Base-by-base conservation (phyloP, 352 stramenopile genomes). In the Pythium sp. region DNA sequence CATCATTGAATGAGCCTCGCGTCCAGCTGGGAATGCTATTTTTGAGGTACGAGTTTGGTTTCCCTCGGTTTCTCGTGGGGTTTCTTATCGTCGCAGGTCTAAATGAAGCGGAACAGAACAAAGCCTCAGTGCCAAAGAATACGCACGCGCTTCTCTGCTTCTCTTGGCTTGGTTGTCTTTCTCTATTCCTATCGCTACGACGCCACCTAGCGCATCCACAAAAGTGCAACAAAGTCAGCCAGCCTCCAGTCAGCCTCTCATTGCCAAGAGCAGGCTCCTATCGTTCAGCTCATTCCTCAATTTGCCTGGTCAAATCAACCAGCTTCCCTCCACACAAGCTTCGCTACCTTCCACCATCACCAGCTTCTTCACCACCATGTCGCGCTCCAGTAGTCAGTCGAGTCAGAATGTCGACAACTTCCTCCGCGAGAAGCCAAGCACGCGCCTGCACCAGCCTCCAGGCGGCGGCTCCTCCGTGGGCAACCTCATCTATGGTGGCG, bases 331-430 rank as follows among this genome's bases (percentile, higher is more conserved):
- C 28, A 28, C 49, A 43, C 62, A 34, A 61, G 69, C 62, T 54
- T 34, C 64, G 32, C 61, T 30, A 38, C 15, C 55, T 56, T 30
- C 51, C 12, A 32, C 30, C 30, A 32, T 3, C 32, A 15, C 41
- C 15, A 68, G 8, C 56, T 51, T 56, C 43, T 24, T 41, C 46
- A 61, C 26, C 22, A 81, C 15, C 64, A 91, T 91, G 81, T 81
- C 81, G 43, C 81, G 83, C 73, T 69, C 63, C 66, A 74, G 75
- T 43, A 81, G 82, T 70, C 81, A 90, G 74, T 74, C 79, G 56
- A 91, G 81, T 24, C 85, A 92, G 68, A 95, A 93, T 69, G 72
- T 89, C 34, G 83, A 94, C 77, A 93, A 94, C 71, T 91, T 93
- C 43, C 67, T 92, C 34, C 68, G 77, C 20, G 81, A 90, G n/a